phyloP scores from a whole-genome alignment of 192 early-diverging fungal genomes.

The Endogone sp. region DNA sequence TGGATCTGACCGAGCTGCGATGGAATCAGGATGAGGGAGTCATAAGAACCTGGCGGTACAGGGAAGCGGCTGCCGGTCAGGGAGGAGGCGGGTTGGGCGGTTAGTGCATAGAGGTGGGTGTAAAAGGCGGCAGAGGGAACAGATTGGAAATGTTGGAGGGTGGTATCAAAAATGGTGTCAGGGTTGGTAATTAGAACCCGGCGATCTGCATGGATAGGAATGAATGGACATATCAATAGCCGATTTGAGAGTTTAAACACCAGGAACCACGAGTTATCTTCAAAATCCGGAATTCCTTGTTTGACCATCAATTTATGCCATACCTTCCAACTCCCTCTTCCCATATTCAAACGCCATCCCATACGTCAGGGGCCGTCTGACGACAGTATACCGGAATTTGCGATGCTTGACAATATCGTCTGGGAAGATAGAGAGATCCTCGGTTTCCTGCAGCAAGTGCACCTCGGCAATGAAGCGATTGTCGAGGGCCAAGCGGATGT shows the following conservation, averaged over 20 bases:
- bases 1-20: constrained; percentile 14
- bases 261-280: neutral
- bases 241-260: neutral
- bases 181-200: neutral
- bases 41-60: neutral
- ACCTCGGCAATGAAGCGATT: constrained; percentile 11
- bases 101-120: constrained; percentile 8
- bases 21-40: constrained; percentile 4
- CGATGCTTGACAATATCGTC: constrained; percentile 9
- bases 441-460: constrained; percentile 6
- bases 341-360: constrained; percentile 9
- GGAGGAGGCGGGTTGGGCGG: constrained; percentile 2
- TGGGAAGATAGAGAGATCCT: constrained; percentile 11
- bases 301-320: neutral
- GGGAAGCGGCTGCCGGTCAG: neutral
- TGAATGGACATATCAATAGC: neutral
- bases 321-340: constrained; percentile 6
- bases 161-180: neutral
- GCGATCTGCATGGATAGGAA: neutral
- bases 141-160: constrained; percentile 1
- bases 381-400: constrained; percentile 7
- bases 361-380: constrained; percentile 3
- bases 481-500: constrained; percentile 2
- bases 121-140: constrained; percentile 2
- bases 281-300: neutral